These are phyloP conservation scores for Eucalyptus guilfoylei DNA, from an alignment of 345 rosid species.

Conservation along the genomic window DNA sequence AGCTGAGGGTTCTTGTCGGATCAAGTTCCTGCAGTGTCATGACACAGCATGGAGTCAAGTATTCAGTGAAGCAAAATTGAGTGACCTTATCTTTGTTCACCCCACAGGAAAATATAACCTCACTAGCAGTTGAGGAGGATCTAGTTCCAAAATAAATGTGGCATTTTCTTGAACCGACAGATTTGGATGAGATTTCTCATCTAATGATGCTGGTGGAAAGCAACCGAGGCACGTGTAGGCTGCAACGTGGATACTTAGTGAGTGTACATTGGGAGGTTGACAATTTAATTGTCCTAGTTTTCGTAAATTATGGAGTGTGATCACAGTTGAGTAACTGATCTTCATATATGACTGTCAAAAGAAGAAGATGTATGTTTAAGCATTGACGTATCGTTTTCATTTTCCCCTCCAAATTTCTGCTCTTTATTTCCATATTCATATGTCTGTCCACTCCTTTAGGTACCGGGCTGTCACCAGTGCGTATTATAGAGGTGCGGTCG, in stretches of 20 bases:
- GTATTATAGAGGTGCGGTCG: constrained; percentile 60
- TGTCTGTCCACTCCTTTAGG: background rate
- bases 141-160: background rate
- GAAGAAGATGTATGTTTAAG: background rate
- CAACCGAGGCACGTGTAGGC: background rate
- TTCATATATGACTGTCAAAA: background rate
- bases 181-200: background rate
- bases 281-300: background rate
- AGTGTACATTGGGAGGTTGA: background rate
- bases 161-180: background rate
- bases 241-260: background rate
- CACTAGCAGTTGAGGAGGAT: background rate
- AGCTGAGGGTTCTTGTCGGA: background rate
- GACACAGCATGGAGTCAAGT: background rate
- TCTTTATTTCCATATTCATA: background rate
- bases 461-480: constrained; percentile 67
- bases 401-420: background rate
- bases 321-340: background rate
- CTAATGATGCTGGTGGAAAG: background rate
- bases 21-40: background rate
- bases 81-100: background rate
- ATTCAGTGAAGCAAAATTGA: background rate
- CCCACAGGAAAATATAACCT: background rate
- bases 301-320: background rate
- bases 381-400: background rate